Percentiles rank a stretch among this genome's conserved stretches.
Conservation (phyloP, 352 stramenopile species). For the Phytophthora citricola region DNA sequence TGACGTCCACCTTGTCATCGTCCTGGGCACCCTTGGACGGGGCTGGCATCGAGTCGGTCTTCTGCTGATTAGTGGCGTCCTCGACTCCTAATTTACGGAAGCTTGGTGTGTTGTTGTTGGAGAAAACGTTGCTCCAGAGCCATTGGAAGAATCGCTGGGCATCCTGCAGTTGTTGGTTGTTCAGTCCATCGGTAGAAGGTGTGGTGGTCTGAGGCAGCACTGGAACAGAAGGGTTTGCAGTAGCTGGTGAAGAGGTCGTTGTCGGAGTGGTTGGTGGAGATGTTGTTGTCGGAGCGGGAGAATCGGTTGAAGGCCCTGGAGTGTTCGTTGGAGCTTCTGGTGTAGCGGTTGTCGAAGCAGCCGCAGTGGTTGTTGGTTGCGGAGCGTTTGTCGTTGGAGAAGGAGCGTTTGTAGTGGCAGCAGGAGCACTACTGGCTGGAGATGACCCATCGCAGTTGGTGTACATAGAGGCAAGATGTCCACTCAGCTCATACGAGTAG, state of each 20-base stretch:
- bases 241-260: constrained; percentile 2
- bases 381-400: constrained; percentile 2
- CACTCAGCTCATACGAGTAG: constrained; percentile 56
- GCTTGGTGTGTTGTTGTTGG: constrained; percentile 7
- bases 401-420: constrained; percentile 6
- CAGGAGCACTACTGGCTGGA: constrained; percentile 4
- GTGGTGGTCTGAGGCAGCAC: neutral
- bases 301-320: neutral
- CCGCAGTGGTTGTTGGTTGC: constrained; percentile 1
- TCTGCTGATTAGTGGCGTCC: constrained; percentile 4
- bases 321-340: constrained; percentile 1
- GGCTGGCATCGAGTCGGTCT: neutral
- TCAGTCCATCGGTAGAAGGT: neutral
- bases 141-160: constrained; percentile 18
- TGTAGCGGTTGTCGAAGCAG: constrained; percentile 8
- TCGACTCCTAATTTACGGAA: constrained; percentile 16
- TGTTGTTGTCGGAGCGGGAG: constrained; percentile 6
- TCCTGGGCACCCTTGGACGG: constrained; percentile 10
- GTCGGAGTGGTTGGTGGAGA: neutral
- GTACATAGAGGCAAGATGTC: constrained; percentile 39
- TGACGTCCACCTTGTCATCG: constrained; percentile 31
- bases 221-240: neutral
- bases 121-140: constrained; percentile 18
- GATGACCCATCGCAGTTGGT: constrained; percentile 27
- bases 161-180: constrained; percentile 7